Evolutionary conservation across 371 early-diverging fungal genomes (phyloP).

Genomic region (Antonospora locustae): DNA sequence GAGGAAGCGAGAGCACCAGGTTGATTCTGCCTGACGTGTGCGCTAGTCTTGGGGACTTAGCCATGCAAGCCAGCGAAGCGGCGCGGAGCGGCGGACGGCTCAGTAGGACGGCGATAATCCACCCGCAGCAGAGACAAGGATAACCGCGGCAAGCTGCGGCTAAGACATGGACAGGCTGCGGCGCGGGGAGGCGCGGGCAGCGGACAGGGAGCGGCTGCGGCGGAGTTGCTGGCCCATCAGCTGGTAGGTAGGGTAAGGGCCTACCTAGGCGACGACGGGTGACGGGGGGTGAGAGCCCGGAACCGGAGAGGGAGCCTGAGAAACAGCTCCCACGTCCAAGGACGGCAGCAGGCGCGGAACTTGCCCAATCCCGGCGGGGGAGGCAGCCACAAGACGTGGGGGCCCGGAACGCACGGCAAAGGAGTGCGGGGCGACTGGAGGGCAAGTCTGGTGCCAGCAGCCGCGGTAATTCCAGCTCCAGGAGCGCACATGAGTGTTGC

Average conservation of each 20-base stretch:
- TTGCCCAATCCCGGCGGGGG: constrained; percentile 28
- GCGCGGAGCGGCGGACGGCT: constrained; percentile 26
- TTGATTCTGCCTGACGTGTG: constrained; percentile 44
- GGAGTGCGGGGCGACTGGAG: constrained; percentile 10
- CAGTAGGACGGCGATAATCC: constrained; percentile 31
- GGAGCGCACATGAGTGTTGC: constrained; percentile 32
- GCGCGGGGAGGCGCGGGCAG: no score
- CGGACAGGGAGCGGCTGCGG: neutral
- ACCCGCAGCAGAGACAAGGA: neutral
- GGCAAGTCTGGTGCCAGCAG: constrained; percentile 41
- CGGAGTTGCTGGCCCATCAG: constrained; percentile 24
- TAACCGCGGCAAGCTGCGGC: constrained; percentile 25
- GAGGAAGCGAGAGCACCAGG: constrained; percentile 19
- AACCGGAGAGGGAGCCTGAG: constrained; percentile 44
- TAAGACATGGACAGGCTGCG: no score
- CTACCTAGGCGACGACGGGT: constrained; percentile 32
- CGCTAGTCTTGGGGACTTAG: constrained; percentile 34
- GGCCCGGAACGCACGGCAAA: neutral
- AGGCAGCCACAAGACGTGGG: constrained; percentile 30
- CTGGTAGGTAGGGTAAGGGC: constrained; percentile 33
- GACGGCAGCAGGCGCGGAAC: constrained; percentile 41
- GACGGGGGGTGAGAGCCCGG: constrained; percentile 27
- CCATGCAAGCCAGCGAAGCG: constrained; percentile 25
- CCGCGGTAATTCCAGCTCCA: constrained; percentile 37
- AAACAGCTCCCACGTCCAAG: constrained; percentile 38